phyloP scores from a whole-genome alignment of 768 basidiomycete genomes.

The Termitomyces sp. region DNA sequence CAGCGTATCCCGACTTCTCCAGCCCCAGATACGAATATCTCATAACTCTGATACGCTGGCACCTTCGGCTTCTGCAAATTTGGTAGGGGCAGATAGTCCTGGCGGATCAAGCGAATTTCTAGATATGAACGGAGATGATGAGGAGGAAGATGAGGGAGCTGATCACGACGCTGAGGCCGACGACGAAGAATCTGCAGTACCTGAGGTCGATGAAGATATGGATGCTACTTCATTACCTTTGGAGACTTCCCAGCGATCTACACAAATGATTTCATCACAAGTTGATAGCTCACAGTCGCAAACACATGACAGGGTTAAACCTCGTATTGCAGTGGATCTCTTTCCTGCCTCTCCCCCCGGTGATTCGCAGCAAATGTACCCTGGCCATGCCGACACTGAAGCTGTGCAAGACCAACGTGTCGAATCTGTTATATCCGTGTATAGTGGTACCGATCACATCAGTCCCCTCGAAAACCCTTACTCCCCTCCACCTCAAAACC shows the following conservation, averaged over 20 bases:
- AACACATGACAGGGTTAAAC: constrained; percentile 19
- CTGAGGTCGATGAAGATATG: constrained; percentile 31
- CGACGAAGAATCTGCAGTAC: constrained; percentile 11
- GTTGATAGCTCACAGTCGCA: constrained; percentile 5
- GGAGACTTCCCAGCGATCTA: constrained; percentile 8
- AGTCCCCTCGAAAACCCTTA: constrained; percentile 19
- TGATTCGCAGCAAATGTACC: constrained; percentile 18
- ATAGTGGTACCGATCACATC: constrained; percentile 8
- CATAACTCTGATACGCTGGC: neutral
- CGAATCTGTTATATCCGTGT: neutral
- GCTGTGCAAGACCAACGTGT: constrained; percentile 12
- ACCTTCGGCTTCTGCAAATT: neutral
- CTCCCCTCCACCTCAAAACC: constrained; percentile 14
- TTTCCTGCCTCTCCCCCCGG: constrained; percentile 45
- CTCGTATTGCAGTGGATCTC: constrained; percentile 45
- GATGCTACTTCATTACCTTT: constrained; percentile 12
- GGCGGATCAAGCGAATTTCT: constrained; percentile 51
- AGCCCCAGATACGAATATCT: constrained; percentile 5
- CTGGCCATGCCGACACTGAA: constrained; percentile 12
- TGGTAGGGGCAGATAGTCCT: constrained; percentile 10
- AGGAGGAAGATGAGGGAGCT: constrained; percentile 37
- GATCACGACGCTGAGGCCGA: constrained; percentile 30
- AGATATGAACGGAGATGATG: constrained; percentile 54
- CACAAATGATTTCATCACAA: constrained; percentile 5
- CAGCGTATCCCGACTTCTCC: constrained; percentile 2